Evolutionary conservation across 2,329 filamentous ascomycete genomes (phyloP).

Genomic region (Aspergillus sp.): DNA sequence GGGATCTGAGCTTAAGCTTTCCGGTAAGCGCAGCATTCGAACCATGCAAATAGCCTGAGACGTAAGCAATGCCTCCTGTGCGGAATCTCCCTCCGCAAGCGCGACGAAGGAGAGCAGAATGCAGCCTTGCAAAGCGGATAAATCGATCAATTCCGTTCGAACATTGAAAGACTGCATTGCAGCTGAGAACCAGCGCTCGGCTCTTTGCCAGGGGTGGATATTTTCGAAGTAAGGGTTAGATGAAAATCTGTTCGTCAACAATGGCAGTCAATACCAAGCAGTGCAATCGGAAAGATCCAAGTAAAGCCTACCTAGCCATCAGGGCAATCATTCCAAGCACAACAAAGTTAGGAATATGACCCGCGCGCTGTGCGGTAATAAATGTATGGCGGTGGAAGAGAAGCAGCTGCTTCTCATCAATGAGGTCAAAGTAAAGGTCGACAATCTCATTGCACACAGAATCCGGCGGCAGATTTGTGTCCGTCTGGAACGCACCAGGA

Average conservation of each 20-base stretch:
- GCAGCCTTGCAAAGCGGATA: not conserved
- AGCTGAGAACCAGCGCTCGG: not conserved
- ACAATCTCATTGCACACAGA: slow-evolving; percentile 3
- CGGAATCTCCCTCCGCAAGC: not conserved
- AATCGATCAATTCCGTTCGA: not conserved
- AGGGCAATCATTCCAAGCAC: slow-evolving; percentile 2
- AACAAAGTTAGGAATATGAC: not conserved
- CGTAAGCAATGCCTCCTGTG: slow-evolving; percentile 1
- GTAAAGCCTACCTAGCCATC: not conserved
- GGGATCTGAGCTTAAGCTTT: not conserved
- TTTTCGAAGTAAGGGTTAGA: not conserved
- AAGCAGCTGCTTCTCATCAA: slow-evolving; percentile 7
- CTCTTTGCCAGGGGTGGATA: slow-evolving; percentile 5
- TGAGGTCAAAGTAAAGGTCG: slow-evolving; percentile 6
- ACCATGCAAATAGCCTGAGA: slow-evolving; percentile 7
- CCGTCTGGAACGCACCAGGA: not conserved
- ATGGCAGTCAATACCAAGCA: not conserved
- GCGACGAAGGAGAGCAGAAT: not conserved
- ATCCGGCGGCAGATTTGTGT: not conserved
- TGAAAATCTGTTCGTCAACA: not conserved
- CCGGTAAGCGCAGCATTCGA: slow-evolving; percentile 1
- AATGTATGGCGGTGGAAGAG: slow-evolving; percentile 2
- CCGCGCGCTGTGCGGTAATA: not conserved
- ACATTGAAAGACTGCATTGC: slow-evolving; percentile 2
- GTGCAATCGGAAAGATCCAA: too few relatives aligned